Percentiles rank a stretch among this genome's conserved stretches.
These are phyloP conservation scores for Podaxis sp. DNA, from an alignment of 768 basidiomycete genomes.

Conservation along the genomic window DNA sequence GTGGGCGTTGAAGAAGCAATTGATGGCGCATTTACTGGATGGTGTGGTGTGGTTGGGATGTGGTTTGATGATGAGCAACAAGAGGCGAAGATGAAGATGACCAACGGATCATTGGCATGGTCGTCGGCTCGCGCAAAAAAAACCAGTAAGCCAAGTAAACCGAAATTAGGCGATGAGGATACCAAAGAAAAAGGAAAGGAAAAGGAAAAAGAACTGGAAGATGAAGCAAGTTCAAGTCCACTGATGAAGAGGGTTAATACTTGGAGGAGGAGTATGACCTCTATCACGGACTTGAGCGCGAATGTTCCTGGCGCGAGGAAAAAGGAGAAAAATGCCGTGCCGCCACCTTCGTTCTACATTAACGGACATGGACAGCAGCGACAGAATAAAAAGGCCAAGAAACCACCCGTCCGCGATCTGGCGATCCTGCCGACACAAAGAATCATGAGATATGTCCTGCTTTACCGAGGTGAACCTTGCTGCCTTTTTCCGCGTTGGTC, in stretches of 20 bases:
- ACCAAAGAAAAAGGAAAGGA: background rate
- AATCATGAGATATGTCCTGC: constrained; percentile 63
- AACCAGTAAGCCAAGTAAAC: constrained; percentile 1
- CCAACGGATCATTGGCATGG: background rate
- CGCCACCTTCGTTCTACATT: background rate
- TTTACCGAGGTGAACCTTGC: constrained; percentile 50
- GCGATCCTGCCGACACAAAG: constrained; percentile 67
- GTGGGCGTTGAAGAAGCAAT: constrained; percentile 50
- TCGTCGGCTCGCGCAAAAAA: background rate
- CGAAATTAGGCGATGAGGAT: background rate
- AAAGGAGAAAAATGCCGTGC: background rate
- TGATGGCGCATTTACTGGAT: constrained; percentile 54
- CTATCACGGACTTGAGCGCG: constrained; percentile 15
- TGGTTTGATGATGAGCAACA: constrained; percentile 32
- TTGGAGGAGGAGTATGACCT: constrained; percentile 26
- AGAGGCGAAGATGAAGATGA: background rate
- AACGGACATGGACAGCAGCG: background rate
- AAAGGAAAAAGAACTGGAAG: background rate
- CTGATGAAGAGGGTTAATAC: constrained; percentile 17
- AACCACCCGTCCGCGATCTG: constrained; percentile 49
- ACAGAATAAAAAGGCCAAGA: constrained; percentile 11
- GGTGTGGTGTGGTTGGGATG: constrained; percentile 55
- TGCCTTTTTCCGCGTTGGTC: background rate
- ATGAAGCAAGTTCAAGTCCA: background rate
- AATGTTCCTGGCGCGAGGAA: constrained; percentile 3